Conservation (phyloP, 169 alveolate genomes). For the Cryptosporidium ubiquitum region DNA sequence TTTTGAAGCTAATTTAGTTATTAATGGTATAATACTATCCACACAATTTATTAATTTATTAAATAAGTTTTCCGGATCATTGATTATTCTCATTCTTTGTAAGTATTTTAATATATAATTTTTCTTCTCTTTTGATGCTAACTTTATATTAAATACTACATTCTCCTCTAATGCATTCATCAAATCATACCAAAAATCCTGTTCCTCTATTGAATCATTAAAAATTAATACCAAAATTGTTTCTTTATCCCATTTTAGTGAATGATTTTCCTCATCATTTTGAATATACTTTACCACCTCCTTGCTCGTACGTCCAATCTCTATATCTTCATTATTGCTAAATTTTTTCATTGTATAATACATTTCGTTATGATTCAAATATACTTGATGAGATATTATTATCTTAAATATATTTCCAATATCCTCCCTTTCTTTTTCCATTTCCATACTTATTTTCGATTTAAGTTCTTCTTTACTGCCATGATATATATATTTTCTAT, state of each 20-base stretch:
- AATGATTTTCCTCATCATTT: neutral
- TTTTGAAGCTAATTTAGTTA: neutral
- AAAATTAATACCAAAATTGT: neutral
- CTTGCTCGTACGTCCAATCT: conserved; percentile 50
- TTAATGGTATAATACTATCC: neutral
- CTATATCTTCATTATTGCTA: neutral
- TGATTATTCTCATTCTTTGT: conserved; percentile 25
- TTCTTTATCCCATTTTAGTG: neutral
- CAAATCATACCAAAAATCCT: conserved; percentile 66
- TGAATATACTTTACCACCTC: neutral
- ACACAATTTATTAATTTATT: neutral
- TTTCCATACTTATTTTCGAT: neutral
- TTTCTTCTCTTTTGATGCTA: conserved; percentile 23
- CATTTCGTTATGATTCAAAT: neutral
- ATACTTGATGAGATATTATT: conserved; percentile 14
- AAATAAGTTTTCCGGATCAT: conserved; percentile 27
- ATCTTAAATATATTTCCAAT: neutral
- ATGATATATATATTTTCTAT: neutral
- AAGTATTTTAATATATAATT: neutral
- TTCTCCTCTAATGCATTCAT: conserved; percentile 2
- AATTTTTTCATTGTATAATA: neutral
- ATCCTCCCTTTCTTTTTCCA: neutral
- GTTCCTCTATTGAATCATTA: conserved; percentile 49
- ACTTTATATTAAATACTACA: conserved; percentile 2
- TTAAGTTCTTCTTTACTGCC: neutral